A percentile compares a stretch with the other conserved stretches of the same genome.
Evolutionary conservation across 116 monocot genomes (phyloP).

Genomic region (Iris pallida): DNA sequence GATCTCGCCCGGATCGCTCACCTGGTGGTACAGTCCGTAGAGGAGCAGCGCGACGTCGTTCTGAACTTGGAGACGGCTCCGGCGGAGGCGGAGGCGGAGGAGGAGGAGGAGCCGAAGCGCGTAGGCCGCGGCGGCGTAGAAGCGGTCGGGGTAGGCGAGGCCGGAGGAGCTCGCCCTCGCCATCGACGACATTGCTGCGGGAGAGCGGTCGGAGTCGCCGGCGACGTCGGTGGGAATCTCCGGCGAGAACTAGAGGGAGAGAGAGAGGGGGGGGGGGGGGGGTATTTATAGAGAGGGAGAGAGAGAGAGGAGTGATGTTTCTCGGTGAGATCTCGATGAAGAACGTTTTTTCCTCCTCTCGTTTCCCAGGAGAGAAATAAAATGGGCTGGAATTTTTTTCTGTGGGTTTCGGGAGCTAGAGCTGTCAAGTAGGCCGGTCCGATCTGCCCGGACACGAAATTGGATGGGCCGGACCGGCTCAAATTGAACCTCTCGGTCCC

Average conservation of each 20-base stretch:
- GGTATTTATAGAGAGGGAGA: neutral
- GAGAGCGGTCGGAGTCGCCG: slow-evolving; percentile 1
- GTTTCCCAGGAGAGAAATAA: neutral
- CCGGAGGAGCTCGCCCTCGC: slow-evolving; percentile 60
- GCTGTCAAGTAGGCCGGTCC: too few relatives aligned
- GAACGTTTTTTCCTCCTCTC: too few relatives aligned
- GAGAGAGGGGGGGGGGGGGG: neutral
- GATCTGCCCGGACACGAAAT: too few relatives aligned
- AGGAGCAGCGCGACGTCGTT: slow-evolving; percentile 87
- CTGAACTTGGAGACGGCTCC: slow-evolving; percentile 52
- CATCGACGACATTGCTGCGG: slow-evolving; percentile 16
- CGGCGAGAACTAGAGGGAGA: neutral
- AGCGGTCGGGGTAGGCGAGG: slow-evolving; percentile 89
- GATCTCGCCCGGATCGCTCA: slow-evolving; percentile 11
- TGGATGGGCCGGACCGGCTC: too few relatives aligned
- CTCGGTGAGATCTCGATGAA: neutral
- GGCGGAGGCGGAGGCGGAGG: slow-evolving; percentile 15
- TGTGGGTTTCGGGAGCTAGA: too few relatives aligned
- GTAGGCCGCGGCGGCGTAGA: slow-evolving; percentile 89
- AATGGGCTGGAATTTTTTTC: neutral
- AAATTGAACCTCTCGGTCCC: too few relatives aligned
- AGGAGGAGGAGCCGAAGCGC: slow-evolving; percentile 38
- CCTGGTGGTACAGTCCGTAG: slow-evolving; percentile 91
- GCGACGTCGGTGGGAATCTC: neutral
- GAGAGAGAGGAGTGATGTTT: neutral